A percentile compares a stretch with the other conserved stretches of the same genome.
Conservation (phyloP, 1,284 basidiomycete species). For the Malassezia pachydermatis region DNA sequence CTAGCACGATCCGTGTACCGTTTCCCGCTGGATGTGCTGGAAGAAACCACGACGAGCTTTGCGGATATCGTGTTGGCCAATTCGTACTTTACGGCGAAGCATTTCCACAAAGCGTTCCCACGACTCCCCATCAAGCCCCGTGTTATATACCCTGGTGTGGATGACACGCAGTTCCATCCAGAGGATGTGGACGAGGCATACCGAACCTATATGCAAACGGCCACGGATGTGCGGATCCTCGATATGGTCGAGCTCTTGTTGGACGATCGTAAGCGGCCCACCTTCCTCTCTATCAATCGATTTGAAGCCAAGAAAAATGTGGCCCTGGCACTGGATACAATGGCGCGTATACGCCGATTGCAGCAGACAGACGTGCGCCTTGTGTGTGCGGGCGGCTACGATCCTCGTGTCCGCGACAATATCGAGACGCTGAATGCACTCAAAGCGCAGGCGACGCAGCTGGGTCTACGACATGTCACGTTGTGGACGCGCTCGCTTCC, state of each 20-base stretch:
- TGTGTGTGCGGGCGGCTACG: conserved; percentile 60
- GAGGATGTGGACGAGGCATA: conserved; percentile 20
- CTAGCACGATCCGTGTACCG: conserved; percentile 55
- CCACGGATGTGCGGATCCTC: conserved; percentile 43
- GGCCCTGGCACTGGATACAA: conserved; percentile 68
- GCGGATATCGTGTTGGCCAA: conserved; percentile 85
- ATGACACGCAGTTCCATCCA: conserved; percentile 20
- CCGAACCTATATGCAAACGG: conserved; percentile 15
- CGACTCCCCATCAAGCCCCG: conserved; percentile 59
- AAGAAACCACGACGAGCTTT: conserved; percentile 79
- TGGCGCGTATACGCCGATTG: conserved; percentile 51
- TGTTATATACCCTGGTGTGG: conserved; percentile 82
- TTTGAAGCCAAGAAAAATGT: conserved; percentile 94
- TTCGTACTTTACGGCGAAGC: conserved; percentile 65
- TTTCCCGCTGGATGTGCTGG: conserved; percentile 76
- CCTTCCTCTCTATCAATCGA: conserved; percentile 79
- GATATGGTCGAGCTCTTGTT: conserved; percentile 16
- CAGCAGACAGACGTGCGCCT: conserved; percentile 18
- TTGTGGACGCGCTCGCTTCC: conserved; percentile 27
- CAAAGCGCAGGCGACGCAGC: conserved; percentile 23
- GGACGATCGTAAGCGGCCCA: conserved; percentile 52
- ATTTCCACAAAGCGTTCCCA: conserved; percentile 64
- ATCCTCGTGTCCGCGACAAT: conserved; percentile 62
- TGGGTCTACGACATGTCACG: conserved; percentile 50
- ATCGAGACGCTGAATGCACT: conserved; percentile 53